Percentiles rank a stretch among this genome's conserved stretches.
These are phyloP conservation scores for Croton laevigatus DNA, from an alignment of 441 rosid species.

Conservation along the genomic window DNA sequence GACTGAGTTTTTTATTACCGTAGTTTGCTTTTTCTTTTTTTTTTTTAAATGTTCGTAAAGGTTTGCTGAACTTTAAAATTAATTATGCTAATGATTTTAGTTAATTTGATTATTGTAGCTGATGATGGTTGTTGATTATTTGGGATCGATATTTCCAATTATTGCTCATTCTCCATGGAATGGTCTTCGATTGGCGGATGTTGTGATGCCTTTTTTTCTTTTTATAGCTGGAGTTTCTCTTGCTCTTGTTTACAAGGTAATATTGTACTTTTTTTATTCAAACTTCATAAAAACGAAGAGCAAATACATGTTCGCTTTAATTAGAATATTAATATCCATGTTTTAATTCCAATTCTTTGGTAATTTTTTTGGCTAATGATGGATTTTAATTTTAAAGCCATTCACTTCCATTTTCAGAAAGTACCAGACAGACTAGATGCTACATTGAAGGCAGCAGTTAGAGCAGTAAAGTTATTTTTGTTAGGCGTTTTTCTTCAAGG, in stretches of 20 bases:
- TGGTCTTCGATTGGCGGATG: constrained; percentile 33
- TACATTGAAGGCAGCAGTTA: constrained; percentile 26
- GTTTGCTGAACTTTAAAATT: neutral
- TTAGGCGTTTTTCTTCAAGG: constrained; percentile 38
- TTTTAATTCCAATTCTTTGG: neutral
- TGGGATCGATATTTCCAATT: constrained; percentile 30
- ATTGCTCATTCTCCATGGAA: constrained; percentile 35
- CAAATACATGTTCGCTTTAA: neutral
- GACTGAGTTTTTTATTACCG: neutral
- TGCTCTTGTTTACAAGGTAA: constrained; percentile 34
- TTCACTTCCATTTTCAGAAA: constrained; percentile 19
- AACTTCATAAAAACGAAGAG: neutral
- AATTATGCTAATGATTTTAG: neutral
- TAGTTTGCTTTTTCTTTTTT: neutral
- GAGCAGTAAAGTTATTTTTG: constrained; percentile 29
- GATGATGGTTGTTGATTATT: constrained; percentile 35
- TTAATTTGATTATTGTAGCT: constrained; percentile 18
- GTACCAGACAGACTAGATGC: constrained; percentile 27
- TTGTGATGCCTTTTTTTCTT: constrained; percentile 37
- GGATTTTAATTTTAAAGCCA: neutral
- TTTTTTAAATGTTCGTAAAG: too few relatives aligned
- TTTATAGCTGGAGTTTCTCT: constrained; percentile 33
- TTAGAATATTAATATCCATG: neutral
- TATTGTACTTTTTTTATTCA: neutral
- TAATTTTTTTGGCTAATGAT: neutral